These are phyloP conservation scores for Capsella bursapastoris DNA, from an alignment of 345 rosid species.

Conservation along the genomic window DNA sequence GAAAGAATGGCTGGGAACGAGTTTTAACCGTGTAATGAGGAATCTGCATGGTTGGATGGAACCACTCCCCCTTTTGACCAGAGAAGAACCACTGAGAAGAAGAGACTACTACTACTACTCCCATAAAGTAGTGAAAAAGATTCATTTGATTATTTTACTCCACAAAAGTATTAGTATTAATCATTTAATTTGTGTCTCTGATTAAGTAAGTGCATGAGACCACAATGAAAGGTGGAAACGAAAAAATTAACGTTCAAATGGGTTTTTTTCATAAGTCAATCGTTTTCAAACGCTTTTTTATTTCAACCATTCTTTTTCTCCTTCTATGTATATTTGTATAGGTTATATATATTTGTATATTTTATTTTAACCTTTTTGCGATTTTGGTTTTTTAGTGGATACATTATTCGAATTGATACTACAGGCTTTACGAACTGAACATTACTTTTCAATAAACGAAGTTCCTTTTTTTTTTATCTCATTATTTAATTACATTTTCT, in stretches of 20 bases:
- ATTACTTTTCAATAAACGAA: not conserved
- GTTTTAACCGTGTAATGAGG: conserved; percentile 41
- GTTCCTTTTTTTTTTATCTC: not conserved
- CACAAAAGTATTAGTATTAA: not conserved
- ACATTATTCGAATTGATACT: not conserved
- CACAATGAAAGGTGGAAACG: conserved; percentile 20
- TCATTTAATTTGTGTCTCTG: conserved; percentile 11
- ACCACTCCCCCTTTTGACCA: conserved; percentile 39
- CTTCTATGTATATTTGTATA: not conserved
- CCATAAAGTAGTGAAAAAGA: conserved; percentile 15
- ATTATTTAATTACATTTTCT: not conserved
- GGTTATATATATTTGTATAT: not conserved
- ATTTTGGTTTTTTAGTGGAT: not conserved
- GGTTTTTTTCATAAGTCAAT: conserved; percentile 30
- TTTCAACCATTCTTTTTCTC: conserved; percentile 29
- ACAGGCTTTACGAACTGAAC: not conserved
- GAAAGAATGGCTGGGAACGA: conserved; percentile 26
- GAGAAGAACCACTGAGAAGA: conserved; percentile 17
- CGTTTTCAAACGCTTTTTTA: conserved; percentile 30
- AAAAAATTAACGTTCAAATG: conserved; percentile 24
- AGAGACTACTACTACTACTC: not conserved
- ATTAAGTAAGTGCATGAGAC: conserved; percentile 21
- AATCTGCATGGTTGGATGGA: conserved; percentile 45
- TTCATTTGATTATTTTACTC: conserved; percentile 19
- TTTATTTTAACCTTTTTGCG: not conserved